Conservation (phyloP, 208 protist species). For the Perkinsela sp. region DNA sequence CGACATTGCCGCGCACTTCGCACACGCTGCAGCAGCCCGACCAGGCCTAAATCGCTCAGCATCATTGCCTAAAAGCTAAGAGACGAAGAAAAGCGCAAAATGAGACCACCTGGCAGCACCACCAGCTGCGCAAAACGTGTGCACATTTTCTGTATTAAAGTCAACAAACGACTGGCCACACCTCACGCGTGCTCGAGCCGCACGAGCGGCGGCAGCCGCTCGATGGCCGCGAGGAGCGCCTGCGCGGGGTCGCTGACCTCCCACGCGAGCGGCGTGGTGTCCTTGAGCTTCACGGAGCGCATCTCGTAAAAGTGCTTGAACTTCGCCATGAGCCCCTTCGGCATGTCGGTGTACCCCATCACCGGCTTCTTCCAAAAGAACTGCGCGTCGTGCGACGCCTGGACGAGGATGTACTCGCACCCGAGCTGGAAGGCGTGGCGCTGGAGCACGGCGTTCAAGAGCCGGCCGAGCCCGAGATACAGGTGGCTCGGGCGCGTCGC, state of each 20-base stretch:
- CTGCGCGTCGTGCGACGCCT: not conserved
- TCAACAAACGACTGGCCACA: too few relatives aligned
- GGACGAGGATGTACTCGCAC: not conserved
- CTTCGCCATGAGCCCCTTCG: not conserved
- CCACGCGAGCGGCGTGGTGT: not conserved
- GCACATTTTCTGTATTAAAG: too few relatives aligned
- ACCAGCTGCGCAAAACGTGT: too few relatives aligned
- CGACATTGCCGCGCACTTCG: too few relatives aligned
- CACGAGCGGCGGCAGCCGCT: not conserved
- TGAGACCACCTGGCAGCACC: too few relatives aligned
- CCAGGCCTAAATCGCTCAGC: too few relatives aligned
- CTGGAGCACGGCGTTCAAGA: not conserved
- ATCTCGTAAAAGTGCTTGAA: slow-evolving; percentile 1
- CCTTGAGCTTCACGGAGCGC: not conserved
- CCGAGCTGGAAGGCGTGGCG: not conserved
- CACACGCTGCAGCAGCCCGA: too few relatives aligned
- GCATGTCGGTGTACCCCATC: not conserved
- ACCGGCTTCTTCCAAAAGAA: not conserved
- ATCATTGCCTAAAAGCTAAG: too few relatives aligned
- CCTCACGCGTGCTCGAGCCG: not conserved
- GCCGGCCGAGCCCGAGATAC: not conserved
- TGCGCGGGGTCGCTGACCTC: not conserved
- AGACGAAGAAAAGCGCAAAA: too few relatives aligned
- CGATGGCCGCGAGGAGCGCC: not conserved
- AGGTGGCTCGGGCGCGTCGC: not conserved